Evolutionary conservation across 805 yeast genomes (phyloP), one percentile per base, ranked within the genome.

Genomic region (Komagataella phaffii): DNA sequence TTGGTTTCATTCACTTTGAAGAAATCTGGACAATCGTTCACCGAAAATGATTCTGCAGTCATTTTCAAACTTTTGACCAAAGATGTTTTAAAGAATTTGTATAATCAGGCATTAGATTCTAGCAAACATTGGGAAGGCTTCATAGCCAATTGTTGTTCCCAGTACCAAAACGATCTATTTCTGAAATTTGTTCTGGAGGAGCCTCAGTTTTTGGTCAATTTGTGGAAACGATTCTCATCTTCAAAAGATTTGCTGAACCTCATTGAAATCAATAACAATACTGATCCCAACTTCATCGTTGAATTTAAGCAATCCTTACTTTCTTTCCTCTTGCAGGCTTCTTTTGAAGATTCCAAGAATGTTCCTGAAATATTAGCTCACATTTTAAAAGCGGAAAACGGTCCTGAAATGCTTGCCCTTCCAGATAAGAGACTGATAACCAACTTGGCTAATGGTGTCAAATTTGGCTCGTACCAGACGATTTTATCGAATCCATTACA

Each of bases 1-100:
- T 46, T 64, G 24, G 40, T 30, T 4, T 10, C 19, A 2, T 24
- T 51, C 12, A 30, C 49, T 6, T 36, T 49, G 45, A 50, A 52
- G 30, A 36, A 51, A 40, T 19, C 50, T 12, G 60, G 55, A 47
- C 44, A 57, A 3, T 52, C 52, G 50, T 50, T 12, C 53, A 48
- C 43, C 21, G 40, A 7, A 7, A 36, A 12, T 49, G 55, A 40
- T 53, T 30, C 40, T 30, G 40, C 40, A 30, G 14, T 30, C 1
- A 30, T 30, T 10, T 67, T 60, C 55, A 59, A 58, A 52, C 61
- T 75, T 43, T 47, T 75, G 6, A 69, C 64, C 3, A 59, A 63
- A 5, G 66, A 66, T 1, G 68, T 71, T 21, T 56, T 72, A 0
- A 10, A 54, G 1, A 64, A 63, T 30, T 53, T 77, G 7, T 76